Evolutionary conservation across 805 yeast genomes (phyloP).

Genomic region (Millerozyma miso): DNA sequence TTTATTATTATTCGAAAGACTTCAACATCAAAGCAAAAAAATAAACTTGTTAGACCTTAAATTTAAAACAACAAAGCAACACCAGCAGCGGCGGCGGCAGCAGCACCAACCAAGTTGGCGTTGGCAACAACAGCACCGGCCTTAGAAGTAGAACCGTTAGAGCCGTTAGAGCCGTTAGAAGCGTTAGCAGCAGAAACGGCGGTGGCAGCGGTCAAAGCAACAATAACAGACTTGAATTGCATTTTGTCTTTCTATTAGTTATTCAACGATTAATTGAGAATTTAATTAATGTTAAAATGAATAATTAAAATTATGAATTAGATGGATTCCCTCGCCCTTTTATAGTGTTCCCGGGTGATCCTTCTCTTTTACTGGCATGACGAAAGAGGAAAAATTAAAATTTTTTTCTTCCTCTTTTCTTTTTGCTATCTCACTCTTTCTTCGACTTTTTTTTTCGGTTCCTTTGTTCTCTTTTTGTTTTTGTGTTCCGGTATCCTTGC

Average conservation of each 20-base stretch:
- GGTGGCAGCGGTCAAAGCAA: conserved; percentile 36
- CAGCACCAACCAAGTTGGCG: conserved; percentile 28
- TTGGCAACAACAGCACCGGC: conserved; percentile 16
- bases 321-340: not conserved
- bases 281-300: not conserved
- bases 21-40: not conserved
- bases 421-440: not conserved
- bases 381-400: conserved; percentile 3
- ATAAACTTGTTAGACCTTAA: not conserved
- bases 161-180: conserved; percentile 20
- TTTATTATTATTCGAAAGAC: not conserved
- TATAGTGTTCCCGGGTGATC: conserved; percentile 1
- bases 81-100: conserved; percentile 32
- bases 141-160: conserved; percentile 15
- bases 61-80: conserved; percentile 35
- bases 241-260: conserved; percentile 15
- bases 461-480: not conserved
- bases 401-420: not conserved
- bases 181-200: conserved; percentile 34
- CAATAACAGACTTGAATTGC: conserved; percentile 36
- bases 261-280: conserved; percentile 3
- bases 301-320: not conserved
- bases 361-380: not conserved
- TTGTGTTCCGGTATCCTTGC: not conserved
- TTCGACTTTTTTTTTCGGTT: not conserved